Percentiles rank a stretch among this genome's conserved stretches.
Conservation (phyloP, 1,284 basidiomycete genomes). For the Ceratobasidium theobromae region DNA sequence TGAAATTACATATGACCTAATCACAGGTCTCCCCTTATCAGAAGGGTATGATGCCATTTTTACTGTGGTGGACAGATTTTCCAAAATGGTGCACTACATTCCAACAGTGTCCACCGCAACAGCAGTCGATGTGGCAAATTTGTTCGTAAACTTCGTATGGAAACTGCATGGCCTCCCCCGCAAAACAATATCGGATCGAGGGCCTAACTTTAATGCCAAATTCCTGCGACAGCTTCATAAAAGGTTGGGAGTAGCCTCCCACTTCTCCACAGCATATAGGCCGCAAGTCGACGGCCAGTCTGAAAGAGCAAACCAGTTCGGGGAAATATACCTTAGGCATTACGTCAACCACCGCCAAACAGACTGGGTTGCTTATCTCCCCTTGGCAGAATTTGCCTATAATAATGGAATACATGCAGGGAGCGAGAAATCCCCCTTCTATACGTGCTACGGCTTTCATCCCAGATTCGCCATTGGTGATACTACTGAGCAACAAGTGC, state of each 20-base stretch:
- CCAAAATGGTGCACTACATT: slow-evolving; percentile 43
- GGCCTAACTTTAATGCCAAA: slow-evolving; percentile 37
- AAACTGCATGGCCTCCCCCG: slow-evolving; percentile 35
- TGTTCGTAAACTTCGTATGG: neutral
- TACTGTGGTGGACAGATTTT: slow-evolving; percentile 43
- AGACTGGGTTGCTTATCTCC: slow-evolving; percentile 36
- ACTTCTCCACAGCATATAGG: slow-evolving; percentile 40
- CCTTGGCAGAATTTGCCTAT: slow-evolving; percentile 36
- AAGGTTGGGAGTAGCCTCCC: slow-evolving; percentile 30
- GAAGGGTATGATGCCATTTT: slow-evolving; percentile 42
- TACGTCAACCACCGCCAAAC: slow-evolving; percentile 35
- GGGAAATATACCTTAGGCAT: slow-evolving; percentile 38
- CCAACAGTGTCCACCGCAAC: slow-evolving; percentile 35
- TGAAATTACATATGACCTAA: slow-evolving; percentile 43
- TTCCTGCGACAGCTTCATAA: slow-evolving; percentile 36
- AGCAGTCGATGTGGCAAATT: neutral
- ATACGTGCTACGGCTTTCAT: neutral
- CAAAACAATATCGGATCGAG: slow-evolving; percentile 39
- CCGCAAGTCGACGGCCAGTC: slow-evolving; percentile 44
- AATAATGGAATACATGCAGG: slow-evolving; percentile 30
- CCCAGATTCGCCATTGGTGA: neutral
- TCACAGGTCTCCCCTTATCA: slow-evolving; percentile 42
- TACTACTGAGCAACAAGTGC: neutral
- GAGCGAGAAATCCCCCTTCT: slow-evolving; percentile 39
- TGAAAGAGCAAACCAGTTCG: slow-evolving; percentile 41